phyloP scores from a whole-genome alignment of 1,284 basidiomycete genomes.

The Marasmius oreades region DNA sequence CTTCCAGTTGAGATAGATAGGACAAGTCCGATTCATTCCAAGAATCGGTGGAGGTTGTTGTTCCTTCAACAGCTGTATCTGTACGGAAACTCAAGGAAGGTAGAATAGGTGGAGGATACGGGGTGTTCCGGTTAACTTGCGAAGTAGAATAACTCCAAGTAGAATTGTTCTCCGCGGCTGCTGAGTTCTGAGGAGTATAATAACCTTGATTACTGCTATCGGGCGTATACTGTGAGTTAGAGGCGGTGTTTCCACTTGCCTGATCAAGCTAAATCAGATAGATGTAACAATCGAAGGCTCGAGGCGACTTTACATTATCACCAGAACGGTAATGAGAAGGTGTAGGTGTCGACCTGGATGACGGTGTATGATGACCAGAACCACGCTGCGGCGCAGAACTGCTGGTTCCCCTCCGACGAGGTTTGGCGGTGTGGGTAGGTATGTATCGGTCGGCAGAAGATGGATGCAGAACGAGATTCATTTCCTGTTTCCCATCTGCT shows the following conservation, averaged over 20 bases:
- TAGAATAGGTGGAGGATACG: constrained; percentile 45
- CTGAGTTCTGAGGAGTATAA: constrained; percentile 11
- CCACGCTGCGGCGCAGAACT: constrained; percentile 33
- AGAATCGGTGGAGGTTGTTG: background rate
- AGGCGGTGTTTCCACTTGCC: constrained; percentile 25
- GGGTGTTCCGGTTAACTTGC: constrained; percentile 47
- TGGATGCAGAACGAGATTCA: constrained; percentile 85
- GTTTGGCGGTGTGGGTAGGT: constrained; percentile 51
- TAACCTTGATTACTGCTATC: constrained; percentile 2
- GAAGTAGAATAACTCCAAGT: constrained; percentile 53
- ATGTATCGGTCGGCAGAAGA: constrained; percentile 72
- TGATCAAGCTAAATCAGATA: constrained; percentile 30
- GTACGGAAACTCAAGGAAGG: constrained; percentile 40
- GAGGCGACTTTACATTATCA: constrained; percentile 32
- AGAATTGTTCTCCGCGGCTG: constrained; percentile 16
- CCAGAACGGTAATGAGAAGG: constrained; percentile 34
- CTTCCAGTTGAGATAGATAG: background rate
- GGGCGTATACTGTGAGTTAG: background rate
- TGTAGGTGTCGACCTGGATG: constrained; percentile 33
- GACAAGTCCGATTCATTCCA: background rate
- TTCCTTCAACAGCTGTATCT: background rate
- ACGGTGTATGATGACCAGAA: constrained; percentile 41
- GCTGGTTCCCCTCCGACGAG: constrained; percentile 39
- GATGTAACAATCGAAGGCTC: constrained; percentile 5
- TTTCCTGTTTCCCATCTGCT: constrained; percentile 71